A percentile compares a stretch with the other conserved stretches of the same genome.
phyloP scores from a whole-genome alignment of 768 basidiomycete species.

The Serendipita vermifera region DNA sequence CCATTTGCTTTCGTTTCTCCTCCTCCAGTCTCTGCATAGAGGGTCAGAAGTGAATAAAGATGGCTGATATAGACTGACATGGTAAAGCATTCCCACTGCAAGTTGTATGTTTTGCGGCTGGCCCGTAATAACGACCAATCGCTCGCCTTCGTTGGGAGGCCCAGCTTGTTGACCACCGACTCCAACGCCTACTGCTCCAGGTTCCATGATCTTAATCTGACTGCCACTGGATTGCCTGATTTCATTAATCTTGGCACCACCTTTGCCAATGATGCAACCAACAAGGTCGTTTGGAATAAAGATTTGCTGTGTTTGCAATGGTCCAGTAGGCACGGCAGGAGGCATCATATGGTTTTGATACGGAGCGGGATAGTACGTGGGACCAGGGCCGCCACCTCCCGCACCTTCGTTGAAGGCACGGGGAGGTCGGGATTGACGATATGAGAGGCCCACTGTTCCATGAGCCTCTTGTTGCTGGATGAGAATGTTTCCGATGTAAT shows the following conservation, averaged over 20 bases:
- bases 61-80: conserved; percentile 12
- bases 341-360: conserved; percentile 5
- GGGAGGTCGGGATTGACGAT: conserved; percentile 44
- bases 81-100: conserved; percentile 70
- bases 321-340: conserved; percentile 8
- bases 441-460: conserved; percentile 37
- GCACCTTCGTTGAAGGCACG: conserved; percentile 51
- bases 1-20: conserved; percentile 17
- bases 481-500: conserved; percentile 97
- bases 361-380: neutral
- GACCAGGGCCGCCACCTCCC: conserved; percentile 24
- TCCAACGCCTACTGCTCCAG: conserved; percentile 62
- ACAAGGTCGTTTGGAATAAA: conserved; percentile 97
- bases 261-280: conserved; percentile 95
- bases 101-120: conserved; percentile 89
- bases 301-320: conserved; percentile 88
- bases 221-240: conserved; percentile 91
- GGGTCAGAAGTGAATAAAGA: neutral
- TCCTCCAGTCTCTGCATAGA: conserved; percentile 19
- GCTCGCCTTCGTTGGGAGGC: conserved; percentile 69
- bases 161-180: conserved; percentile 38
- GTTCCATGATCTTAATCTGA: conserved; percentile 98
- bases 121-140: conserved; percentile 95
- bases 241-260: conserved; percentile 97
- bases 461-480: conserved; percentile 73